A percentile compares a stretch with the other conserved stretches of the same genome.
These are phyloP conservation scores for Hypoxylon sp. DNA, from an alignment of 2,329 filamentous ascomycete species.

Conservation along the genomic window DNA sequence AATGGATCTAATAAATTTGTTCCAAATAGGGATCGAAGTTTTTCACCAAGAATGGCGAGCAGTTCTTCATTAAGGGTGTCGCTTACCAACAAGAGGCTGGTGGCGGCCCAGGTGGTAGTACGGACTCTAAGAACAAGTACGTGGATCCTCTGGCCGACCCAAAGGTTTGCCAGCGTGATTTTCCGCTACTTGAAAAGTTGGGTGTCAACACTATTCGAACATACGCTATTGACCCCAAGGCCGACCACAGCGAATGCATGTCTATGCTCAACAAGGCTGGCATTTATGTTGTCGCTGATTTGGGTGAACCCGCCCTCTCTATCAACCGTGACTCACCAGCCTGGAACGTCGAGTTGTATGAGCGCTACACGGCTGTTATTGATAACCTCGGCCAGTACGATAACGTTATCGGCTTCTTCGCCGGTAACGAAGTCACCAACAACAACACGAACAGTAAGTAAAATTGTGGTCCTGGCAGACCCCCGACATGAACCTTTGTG, in stretches of 20 bases:
- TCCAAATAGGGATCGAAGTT: slow-evolving; percentile 61
- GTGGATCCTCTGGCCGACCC: slow-evolving; percentile 77
- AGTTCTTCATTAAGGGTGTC: slow-evolving; percentile 76
- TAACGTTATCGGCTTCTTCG: slow-evolving; percentile 86
- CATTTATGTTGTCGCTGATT: slow-evolving; percentile 83
- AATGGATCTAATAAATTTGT: slow-evolving; percentile 17
- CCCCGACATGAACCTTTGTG: too few relatives aligned
- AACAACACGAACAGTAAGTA: slow-evolving; percentile 73
- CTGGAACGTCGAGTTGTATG: slow-evolving; percentile 78
- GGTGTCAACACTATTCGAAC: slow-evolving; percentile 82
- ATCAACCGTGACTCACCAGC: slow-evolving; percentile 76
- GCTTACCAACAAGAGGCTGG: slow-evolving; percentile 79
- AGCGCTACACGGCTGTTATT: slow-evolving; percentile 77
- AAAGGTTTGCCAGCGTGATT: slow-evolving; percentile 75
- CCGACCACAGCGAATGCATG: slow-evolving; percentile 80
- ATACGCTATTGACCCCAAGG: slow-evolving; percentile 78
- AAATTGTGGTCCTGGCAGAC: too few relatives aligned
- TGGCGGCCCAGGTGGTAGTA: slow-evolving; percentile 58
- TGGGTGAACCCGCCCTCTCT: slow-evolving; percentile 76
- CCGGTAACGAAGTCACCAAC: slow-evolving; percentile 86
- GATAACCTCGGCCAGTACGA: slow-evolving; percentile 77
- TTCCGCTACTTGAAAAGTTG: slow-evolving; percentile 75
- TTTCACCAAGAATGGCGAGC: slow-evolving; percentile 74
- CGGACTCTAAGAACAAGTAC: slow-evolving; percentile 61
- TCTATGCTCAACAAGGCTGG: slow-evolving; percentile 74